These are phyloP conservation scores for Chiua virens DNA, from an alignment of 768 basidiomycete genomes.

Conservation along the genomic window DNA sequence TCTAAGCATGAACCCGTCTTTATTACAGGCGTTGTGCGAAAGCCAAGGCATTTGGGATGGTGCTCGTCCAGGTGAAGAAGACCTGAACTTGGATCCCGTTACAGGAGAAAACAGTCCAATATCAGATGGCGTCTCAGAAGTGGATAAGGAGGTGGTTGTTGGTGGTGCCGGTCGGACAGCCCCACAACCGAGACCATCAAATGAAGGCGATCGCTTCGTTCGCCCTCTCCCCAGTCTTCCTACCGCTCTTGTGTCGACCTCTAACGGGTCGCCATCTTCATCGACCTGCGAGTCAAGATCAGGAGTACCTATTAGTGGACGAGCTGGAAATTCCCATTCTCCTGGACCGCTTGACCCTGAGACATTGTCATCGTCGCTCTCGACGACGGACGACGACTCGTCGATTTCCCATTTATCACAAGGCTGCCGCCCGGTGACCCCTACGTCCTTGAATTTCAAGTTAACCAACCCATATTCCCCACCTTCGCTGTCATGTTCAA, in stretches of 20 bases:
- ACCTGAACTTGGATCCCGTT: slow-evolving; percentile 1
- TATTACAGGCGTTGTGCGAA: slow-evolving; percentile 75
- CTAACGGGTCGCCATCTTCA: slow-evolving; percentile 3
- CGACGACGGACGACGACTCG: slow-evolving; percentile 32
- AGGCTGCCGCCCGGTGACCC: slow-evolving; percentile 34
- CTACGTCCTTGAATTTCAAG: slow-evolving; percentile 31
- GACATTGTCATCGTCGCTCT: slow-evolving; percentile 24
- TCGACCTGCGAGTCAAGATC: slow-evolving; percentile 3
- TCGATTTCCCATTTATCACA: slow-evolving; percentile 33
- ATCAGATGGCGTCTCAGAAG: background rate
- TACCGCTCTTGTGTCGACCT: background rate
- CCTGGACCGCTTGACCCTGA: slow-evolving; percentile 16
- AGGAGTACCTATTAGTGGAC: background rate
- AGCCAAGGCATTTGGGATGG: slow-evolving; percentile 63
- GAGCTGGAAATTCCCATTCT: background rate
- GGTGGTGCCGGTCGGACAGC: background rate
- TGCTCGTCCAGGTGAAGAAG: slow-evolving; percentile 7
- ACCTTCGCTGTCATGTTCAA: slow-evolving; percentile 56
- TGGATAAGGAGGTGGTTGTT: background rate
- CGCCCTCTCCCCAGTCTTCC: slow-evolving; percentile 30
- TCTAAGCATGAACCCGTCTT: slow-evolving; percentile 71
- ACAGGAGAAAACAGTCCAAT: background rate
- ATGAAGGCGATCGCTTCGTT: slow-evolving; percentile 15
- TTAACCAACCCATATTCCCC: slow-evolving; percentile 31
- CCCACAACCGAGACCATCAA: slow-evolving; percentile 1